Percentiles rank a stretch among this genome's conserved stretches.
Conservation (phyloP, 345 rosid genomes). For the Populus tremula region DNA sequence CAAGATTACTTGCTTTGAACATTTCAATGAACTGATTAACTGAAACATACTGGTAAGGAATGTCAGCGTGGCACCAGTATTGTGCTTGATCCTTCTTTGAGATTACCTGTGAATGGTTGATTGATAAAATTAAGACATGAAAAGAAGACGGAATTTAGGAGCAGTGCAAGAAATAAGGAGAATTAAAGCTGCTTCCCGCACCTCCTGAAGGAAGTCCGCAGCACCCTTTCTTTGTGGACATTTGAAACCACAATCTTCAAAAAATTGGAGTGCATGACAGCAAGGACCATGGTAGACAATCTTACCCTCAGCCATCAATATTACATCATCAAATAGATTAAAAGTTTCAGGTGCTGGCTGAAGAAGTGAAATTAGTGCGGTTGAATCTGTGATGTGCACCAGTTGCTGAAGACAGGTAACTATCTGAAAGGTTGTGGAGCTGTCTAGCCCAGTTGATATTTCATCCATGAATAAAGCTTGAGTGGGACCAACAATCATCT, state of each 20-base stretch:
- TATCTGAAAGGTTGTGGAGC: slow-evolving; percentile 12
- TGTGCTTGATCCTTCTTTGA: slow-evolving; percentile 8
- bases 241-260: slow-evolving; percentile 12
- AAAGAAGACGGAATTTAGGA: too few species aligned
- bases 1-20: slow-evolving; percentile 32
- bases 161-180: not conserved
- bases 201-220: slow-evolving; percentile 7
- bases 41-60: slow-evolving; percentile 37
- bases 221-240: slow-evolving; percentile 6
- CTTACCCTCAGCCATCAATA: slow-evolving; percentile 11
- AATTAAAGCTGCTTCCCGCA: not conserved
- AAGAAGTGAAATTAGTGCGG: slow-evolving; percentile 1
- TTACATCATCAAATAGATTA: slow-evolving; percentile 7
- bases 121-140: too few species aligned
- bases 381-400: slow-evolving; percentile 7
- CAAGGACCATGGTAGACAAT: slow-evolving; percentile 8
- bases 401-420: slow-evolving; percentile 10
- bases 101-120: not conserved
- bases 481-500: slow-evolving; percentile 15
- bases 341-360: slow-evolving; percentile 15
- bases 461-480: slow-evolving; percentile 15
- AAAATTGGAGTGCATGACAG: not conserved
- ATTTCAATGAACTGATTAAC: slow-evolving; percentile 27
- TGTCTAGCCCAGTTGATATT: slow-evolving; percentile 14
- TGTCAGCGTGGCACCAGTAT: slow-evolving; percentile 12